Conservation (phyloP, 176 grass and related monocot species). For the Carex myosuroides region DNA sequence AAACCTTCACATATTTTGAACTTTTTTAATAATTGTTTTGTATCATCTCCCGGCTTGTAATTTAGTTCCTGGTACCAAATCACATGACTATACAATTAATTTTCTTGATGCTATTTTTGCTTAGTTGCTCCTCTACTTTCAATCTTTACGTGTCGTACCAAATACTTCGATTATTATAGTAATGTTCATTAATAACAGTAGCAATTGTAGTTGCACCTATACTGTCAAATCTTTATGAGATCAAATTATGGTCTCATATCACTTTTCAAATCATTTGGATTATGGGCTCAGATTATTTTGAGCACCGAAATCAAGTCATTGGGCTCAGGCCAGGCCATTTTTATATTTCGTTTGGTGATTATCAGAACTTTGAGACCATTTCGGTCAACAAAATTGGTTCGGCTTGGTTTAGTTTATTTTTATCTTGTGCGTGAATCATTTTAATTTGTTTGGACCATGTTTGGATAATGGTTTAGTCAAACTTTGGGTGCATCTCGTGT, state of each 20-base stretch:
- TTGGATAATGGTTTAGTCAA: background rate
- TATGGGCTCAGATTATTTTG: background rate
- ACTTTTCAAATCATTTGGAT: too few species aligned
- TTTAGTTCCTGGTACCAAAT: background rate
- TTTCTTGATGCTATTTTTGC: background rate
- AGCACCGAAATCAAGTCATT: background rate
- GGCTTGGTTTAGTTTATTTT: background rate
- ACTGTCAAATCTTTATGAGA: too few species aligned
- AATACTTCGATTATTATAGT: background rate
- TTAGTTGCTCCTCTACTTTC: background rate
- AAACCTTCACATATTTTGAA: constrained; percentile 3
- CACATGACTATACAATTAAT: background rate
- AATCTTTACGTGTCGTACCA: background rate
- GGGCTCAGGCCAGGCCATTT: background rate
- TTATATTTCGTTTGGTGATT: background rate
- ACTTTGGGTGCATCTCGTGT: background rate
- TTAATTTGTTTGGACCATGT: background rate
- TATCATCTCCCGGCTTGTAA: background rate
- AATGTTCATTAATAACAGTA: background rate
- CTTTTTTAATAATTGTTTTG: background rate
- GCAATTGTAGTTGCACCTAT: background rate
- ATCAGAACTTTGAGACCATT: background rate
- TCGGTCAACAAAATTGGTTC: background rate
- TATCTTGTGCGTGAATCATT: background rate
- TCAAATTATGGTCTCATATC: too few species aligned